Base-by-base conservation (phyloP, 345 rosid species). In the Ricinus communis region DNA sequence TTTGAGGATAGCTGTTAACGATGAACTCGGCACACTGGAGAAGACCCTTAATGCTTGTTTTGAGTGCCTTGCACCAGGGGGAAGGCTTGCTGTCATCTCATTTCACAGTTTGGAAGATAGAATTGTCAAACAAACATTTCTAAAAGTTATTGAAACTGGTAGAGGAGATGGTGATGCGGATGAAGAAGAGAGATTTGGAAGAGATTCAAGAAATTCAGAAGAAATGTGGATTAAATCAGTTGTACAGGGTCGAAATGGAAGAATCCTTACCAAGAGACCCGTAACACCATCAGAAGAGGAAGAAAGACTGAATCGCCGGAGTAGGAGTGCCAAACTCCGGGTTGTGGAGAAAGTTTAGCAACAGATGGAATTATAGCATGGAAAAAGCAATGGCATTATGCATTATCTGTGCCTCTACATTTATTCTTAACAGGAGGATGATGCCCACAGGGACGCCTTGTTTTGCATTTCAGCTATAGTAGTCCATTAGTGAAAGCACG, bases 21-120 rank as follows among this genome's bases (percentile, higher is more conserved):
- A 94, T 76, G 98, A 94, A 76, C 97, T 94, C 28, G 85, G 80
- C 71, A 84, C 91, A 2, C 82, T 94, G 67, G 87, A 88, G 76
- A 81, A 85, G 71, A 77, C 98, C 19, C 90, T 88, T 33, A 68
- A 81, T 73, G 82, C 86, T 63, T 82, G 87, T 62, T 94, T 90
- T 25, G 91, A 85, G 41, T 87, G 93, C 76, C 97, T 94, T 56
- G 84, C 93, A 0, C 93, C 98, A 6, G 93, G 93, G 22, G 96
- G 98, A 64, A 84, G 98, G 72, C 87, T 91, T 46, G 98, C 97
- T 53, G 95, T 91, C 57, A 90, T 91, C 65, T 87, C 97, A 59
- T 94, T 94, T 76, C 98, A 94, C 82, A 94, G 96, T 86, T 82
- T 94, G 76, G 98, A 94, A 77, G 97, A 91, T 83, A 84, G 97